These are phyloP conservation scores for Hortiboletus campestris DNA, from an alignment of 768 basidiomycete genomes.

Conservation along the genomic window DNA sequence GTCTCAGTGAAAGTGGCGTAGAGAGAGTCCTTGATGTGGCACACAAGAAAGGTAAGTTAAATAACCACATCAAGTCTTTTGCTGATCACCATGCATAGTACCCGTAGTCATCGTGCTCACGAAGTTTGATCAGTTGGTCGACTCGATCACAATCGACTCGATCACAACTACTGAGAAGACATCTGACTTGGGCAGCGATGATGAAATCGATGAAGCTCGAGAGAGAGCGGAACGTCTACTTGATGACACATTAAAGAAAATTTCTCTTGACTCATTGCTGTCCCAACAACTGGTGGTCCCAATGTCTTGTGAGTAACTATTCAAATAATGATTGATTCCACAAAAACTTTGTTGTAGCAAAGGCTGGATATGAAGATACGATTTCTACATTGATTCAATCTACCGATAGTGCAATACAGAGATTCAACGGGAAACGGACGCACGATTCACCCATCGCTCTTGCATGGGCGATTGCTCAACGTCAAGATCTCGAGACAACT, in stretches of 20 bases:
- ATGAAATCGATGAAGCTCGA: neutral
- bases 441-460: constrained; percentile 1
- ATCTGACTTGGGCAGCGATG: neutral
- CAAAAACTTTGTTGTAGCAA: neutral
- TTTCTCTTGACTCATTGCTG: constrained; percentile 2
- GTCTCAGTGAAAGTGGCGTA: constrained; percentile 7
- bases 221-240: neutral
- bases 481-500: neutral
- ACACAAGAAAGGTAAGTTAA: constrained; percentile 1
- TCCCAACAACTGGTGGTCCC: neutral
- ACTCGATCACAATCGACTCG: neutral
- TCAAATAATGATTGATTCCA: neutral
- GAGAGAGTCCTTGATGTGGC: constrained; percentile 6
- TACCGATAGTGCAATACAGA: constrained; percentile 5
- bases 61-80: neutral
- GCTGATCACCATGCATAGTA: neutral
- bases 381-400: constrained; percentile 1
- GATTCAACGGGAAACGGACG: neutral
- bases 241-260: neutral
- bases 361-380: neutral
- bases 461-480: constrained; percentile 7
- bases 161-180: neutral
- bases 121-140: constrained; percentile 4
- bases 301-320: constrained; percentile 1
- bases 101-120: constrained; percentile 5